Base-by-base conservation (phyloP, 1,139 yeast genomes). In the Fermentozyma sake region DNA sequence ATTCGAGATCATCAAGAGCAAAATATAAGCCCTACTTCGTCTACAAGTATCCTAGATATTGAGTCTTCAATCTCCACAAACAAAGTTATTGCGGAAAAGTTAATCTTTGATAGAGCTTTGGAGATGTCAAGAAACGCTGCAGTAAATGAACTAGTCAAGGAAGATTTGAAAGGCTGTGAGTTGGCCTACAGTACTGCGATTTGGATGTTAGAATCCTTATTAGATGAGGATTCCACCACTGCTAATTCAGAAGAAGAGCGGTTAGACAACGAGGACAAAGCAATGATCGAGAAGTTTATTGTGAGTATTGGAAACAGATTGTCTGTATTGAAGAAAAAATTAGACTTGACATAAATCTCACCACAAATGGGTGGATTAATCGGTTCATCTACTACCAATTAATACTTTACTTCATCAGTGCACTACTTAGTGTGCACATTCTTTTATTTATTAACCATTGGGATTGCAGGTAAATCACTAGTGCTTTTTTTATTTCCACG, bases 111-210 rank as follows among this genome's bases (percentile, higher is more conserved):
- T 44, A 70, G 97, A 23, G 96, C 97, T 1, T 68, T 89, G 45
- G 97, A 91, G 46, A 84, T 89, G 67, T 83, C 96, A 2, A 73
- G 94, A 42, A 77, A 77, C 32, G 96, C 97, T 0, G 97, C 97
- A 0, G 81, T 81, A 29, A 78, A 80, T 48, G 98, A 91, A 54
- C 65, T 86, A 42, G 76, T 76, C 15, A 81, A 83, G 24, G 85
- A 78, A 34, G 89, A 83, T 49, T 59, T 84, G 31, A 68, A 71
- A 26, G 86, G 83, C 6, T 89, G 96, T 56, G 95, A 87, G 54
- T 58, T 83, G 38, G 83, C 91, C 4, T 91, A 91, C 51, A 85
- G 94, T 6, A 84, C 96, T 0, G 82, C 96, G 0, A 74, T 89
- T 32, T 89, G 96, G 96, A 85, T 91, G 96, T 61, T 91, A 44